These are phyloP conservation scores for Niveomyces coronatus DNA, from an alignment of 2,329 filamentous ascomycete species.

Conservation along the genomic window DNA sequence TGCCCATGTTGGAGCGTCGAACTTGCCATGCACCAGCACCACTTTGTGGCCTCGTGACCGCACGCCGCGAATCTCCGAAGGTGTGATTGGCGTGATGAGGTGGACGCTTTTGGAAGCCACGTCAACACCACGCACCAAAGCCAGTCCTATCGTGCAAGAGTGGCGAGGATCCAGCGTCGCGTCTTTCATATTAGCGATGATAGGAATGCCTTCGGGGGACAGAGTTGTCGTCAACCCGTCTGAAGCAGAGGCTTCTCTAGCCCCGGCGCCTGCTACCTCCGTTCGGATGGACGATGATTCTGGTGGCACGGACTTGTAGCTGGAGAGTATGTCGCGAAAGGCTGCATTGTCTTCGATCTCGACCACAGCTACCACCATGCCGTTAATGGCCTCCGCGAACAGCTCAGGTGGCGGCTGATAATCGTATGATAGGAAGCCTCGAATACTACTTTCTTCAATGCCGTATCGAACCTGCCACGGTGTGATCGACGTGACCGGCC, in stretches of 20 bases:
- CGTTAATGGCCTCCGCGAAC: slow-evolving; percentile 56
- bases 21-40: slow-evolving; percentile 56
- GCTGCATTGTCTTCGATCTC: slow-evolving; percentile 45
- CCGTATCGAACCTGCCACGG: slow-evolving; percentile 56
- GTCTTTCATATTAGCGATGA: slow-evolving; percentile 45
- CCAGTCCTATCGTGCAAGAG: slow-evolving; percentile 52
- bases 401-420: slow-evolving; percentile 49
- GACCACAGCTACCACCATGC: slow-evolving; percentile 58
- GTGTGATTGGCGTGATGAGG: slow-evolving; percentile 50
- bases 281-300: background rate
- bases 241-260: slow-evolving; percentile 6
- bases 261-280: slow-evolving; percentile 13
- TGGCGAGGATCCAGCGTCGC: slow-evolving; percentile 47
- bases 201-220: slow-evolving; percentile 48
- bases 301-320: background rate
- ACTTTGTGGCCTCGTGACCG: slow-evolving; percentile 35
- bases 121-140: slow-evolving; percentile 62
- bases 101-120: slow-evolving; percentile 42
- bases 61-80: slow-evolving; percentile 28
- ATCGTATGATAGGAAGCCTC: slow-evolving; percentile 59
- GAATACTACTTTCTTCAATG: slow-evolving; percentile 39
- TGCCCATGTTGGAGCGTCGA: slow-evolving; percentile 60
- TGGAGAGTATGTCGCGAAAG: slow-evolving; percentile 27
- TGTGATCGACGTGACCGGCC: slow-evolving; percentile 42
- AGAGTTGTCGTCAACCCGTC: slow-evolving; percentile 16